These are phyloP conservation scores for Salix koriyanagi DNA, from an alignment of 345 rosid genomes.

Conservation along the genomic window DNA sequence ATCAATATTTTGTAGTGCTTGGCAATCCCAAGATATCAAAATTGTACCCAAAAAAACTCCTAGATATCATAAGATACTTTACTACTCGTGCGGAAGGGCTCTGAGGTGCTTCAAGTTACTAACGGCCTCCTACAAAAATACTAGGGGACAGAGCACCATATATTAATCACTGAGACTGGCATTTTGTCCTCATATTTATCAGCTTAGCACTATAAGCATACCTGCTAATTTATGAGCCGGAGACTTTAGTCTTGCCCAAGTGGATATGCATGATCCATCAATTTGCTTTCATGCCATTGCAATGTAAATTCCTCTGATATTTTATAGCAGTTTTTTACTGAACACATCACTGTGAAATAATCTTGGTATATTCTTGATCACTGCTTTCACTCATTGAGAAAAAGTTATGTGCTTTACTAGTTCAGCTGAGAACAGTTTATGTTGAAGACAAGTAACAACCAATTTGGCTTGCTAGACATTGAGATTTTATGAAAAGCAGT, in stretches of 20 bases:
- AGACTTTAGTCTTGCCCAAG: neutral
- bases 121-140: neutral
- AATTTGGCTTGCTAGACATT: neutral
- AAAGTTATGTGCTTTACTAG: neutral
- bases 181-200: neutral
- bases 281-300: neutral
- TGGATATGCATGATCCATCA: neutral
- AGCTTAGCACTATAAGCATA: neutral
- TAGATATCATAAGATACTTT: neutral
- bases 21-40: neutral
- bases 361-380: neutral
- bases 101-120: neutral
- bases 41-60: neutral
- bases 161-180: neutral
- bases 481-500: neutral
- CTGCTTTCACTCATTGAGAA: neutral
- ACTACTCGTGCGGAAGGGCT: neutral
- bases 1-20: no score
- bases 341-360: neutral
- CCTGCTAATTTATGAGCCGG: neutral
- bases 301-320: neutral
- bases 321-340: no score
- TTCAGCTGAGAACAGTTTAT: neutral
- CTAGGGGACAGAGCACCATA: neutral
- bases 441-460: neutral